These are phyloP conservation scores for Septoria linicola DNA, from an alignment of 2,329 filamentous ascomycete species.

Conservation along the genomic window DNA sequence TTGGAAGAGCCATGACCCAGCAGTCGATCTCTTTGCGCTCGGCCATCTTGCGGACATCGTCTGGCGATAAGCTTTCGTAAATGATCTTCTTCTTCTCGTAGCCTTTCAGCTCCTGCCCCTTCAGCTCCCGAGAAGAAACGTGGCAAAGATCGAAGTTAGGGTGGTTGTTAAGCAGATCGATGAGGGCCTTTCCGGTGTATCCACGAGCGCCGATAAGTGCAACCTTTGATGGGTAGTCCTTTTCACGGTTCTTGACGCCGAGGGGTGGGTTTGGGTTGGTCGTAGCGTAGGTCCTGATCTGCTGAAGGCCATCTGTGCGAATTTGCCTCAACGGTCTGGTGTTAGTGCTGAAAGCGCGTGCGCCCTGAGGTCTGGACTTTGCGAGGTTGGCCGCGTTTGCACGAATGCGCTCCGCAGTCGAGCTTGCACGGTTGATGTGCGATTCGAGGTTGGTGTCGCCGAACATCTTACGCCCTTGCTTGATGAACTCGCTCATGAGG, in stretches of 20 bases:
- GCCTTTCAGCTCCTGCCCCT: conserved; percentile 79
- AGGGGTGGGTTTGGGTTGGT: conserved; percentile 90
- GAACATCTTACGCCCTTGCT: conserved; percentile 81
- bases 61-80: conserved; percentile 85
- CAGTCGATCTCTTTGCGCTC: conserved; percentile 83
- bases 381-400: conserved; percentile 47
- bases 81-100: conserved; percentile 89
- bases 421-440: conserved; percentile 75
- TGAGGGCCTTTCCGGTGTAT: conserved; percentile 89
- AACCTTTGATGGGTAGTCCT: conserved; percentile 72
- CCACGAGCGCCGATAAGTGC: conserved; percentile 89
- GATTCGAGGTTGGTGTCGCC: conserved; percentile 85
- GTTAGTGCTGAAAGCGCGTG: conserved; percentile 65
- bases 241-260: conserved; percentile 83
- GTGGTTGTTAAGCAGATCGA: conserved; percentile 82
- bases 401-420: conserved; percentile 63
- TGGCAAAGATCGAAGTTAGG: conserved; percentile 86
- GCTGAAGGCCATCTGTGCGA: conserved; percentile 19
- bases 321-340: conserved; percentile 35
- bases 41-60: conserved; percentile 83
- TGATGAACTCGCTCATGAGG: conserved; percentile 80
- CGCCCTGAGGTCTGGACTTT: conserved; percentile 25
- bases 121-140: conserved; percentile 90
- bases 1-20: conserved; percentile 97
- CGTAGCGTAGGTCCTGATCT: conserved; percentile 47